phyloP scores from a whole-genome alignment of 2,329 filamentous ascomycete genomes.

The Sarocladium strictum region DNA sequence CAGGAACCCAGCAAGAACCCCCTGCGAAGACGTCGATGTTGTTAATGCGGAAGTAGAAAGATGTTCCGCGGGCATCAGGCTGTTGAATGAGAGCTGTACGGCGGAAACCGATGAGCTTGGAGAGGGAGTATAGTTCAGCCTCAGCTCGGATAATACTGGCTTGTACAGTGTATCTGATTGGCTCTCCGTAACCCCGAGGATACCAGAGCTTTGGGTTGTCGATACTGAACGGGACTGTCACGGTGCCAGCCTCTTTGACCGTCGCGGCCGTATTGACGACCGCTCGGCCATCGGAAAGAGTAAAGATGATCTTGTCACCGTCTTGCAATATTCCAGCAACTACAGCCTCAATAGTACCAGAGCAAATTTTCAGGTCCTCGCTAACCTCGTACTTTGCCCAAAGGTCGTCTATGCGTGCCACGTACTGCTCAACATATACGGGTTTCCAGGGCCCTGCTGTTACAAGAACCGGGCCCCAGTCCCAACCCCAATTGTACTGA shows the following conservation, averaged over 20 bases:
- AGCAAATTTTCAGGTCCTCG: slow-evolving; percentile 25
- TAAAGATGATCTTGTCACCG: slow-evolving; percentile 18
- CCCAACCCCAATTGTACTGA: slow-evolving; percentile 68
- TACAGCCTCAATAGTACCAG: slow-evolving; percentile 7
- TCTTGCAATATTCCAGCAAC: slow-evolving; percentile 20
- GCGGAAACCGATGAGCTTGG: slow-evolving; percentile 60
- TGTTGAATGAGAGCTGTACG: slow-evolving; percentile 50
- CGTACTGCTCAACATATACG: slow-evolving; percentile 59
- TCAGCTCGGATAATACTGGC: slow-evolving; percentile 44
- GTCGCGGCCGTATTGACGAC: slow-evolving; percentile 63
- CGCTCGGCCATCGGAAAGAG: slow-evolving; percentile 17
- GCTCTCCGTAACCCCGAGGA: slow-evolving; percentile 63
- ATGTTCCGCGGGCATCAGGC: slow-evolving; percentile 56
- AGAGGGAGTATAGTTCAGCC: slow-evolving; percentile 40
- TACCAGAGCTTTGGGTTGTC: slow-evolving; percentile 60
- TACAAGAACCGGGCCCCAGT: slow-evolving; percentile 61
- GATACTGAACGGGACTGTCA: slow-evolving; percentile 12
- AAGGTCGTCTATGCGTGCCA: slow-evolving; percentile 52
- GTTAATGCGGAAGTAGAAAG: slow-evolving; percentile 70
- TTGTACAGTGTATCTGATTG: slow-evolving; percentile 60
- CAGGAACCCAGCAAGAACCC: slow-evolving; percentile 75
- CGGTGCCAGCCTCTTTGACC: slow-evolving; percentile 38
- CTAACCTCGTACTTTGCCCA: slow-evolving; percentile 33
- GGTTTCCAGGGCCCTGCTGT: slow-evolving; percentile 62
- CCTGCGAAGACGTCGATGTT: slow-evolving; percentile 66